phyloP scores from a whole-genome alignment of 164 flowering plant genomes.

The grape (Vitis vinifera) region ASM3070453v1 NC_081810.1:8143001-8143500 shows the following conservation, averaged over 20 bases:
- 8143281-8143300: slow-evolving; percentile 56
- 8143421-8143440: slow-evolving; percentile 1
- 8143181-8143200: slow-evolving; percentile 58
- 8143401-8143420: slow-evolving; percentile 76
- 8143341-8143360: slow-evolving; percentile 75
- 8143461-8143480: not conserved
- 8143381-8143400: slow-evolving; percentile 79
- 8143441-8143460: not conserved
- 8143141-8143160: slow-evolving; percentile 60
- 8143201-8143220: slow-evolving; percentile 73
- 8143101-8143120: slow-evolving; percentile 80
- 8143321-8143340: slow-evolving; percentile 59
- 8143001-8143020: slow-evolving; percentile 43
- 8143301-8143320: slow-evolving; percentile 53
- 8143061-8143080: slow-evolving; percentile 56
- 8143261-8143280: slow-evolving; percentile 66
- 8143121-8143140: slow-evolving; percentile 48
- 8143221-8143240: slow-evolving; percentile 74
- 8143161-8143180: slow-evolving; percentile 46
- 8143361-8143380: slow-evolving; percentile 54
- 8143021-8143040: slow-evolving; percentile 35
- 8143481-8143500: too few relatives aligned
- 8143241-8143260: slow-evolving; percentile 61
- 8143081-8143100: slow-evolving; percentile 69
- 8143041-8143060: slow-evolving; percentile 56